Evolutionary conservation across 306 rosid genomes (phyloP).

Genomic region (Lablab purpureus): DNA sequence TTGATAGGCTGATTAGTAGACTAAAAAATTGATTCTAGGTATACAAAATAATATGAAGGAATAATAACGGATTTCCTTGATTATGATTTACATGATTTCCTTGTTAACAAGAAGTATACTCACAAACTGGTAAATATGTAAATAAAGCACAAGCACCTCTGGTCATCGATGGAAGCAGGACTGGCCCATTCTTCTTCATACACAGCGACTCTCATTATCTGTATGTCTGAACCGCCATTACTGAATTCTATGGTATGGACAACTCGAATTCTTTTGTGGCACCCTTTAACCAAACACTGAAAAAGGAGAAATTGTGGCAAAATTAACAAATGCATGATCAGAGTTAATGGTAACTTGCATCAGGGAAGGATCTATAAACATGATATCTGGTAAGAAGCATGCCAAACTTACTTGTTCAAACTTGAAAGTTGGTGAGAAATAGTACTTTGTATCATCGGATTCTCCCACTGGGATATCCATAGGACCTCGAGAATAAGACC

Average conservation of each 20-base stretch:
- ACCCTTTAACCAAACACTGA: conserved; percentile 95
- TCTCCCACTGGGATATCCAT: conserved; percentile 71
- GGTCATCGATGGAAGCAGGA: conserved; percentile 64
- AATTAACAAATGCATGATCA: conserved; percentile 19
- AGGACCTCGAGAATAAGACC: conserved; percentile 96
- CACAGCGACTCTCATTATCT: conserved; percentile 86
- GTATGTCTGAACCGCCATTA: conserved; percentile 87
- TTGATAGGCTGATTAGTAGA: too few relatives aligned
- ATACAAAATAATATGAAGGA: too few relatives aligned
- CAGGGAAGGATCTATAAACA: not conserved
- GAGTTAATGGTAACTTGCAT: conserved; percentile 2
- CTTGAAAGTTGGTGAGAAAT: conserved; percentile 81
- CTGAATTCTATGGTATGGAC: conserved; percentile 89
- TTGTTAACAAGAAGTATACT: not conserved
- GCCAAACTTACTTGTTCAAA: conserved; percentile 84
- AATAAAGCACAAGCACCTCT: conserved; percentile 62
- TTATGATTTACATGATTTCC: too few relatives aligned
- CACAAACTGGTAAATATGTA: not conserved
- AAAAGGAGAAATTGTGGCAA: conserved; percentile 27
- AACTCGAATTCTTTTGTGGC: conserved; percentile 89
- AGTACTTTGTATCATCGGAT: conserved; percentile 67
- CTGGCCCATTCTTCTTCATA: conserved; percentile 94
- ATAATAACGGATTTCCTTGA: too few relatives aligned
- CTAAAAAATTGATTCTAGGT: too few relatives aligned
- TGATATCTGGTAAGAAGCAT: conserved; percentile 21